phyloP scores from a whole-genome alignment of 352 stramenopile genomes.

The Globisporangium orthogonon region DNA sequence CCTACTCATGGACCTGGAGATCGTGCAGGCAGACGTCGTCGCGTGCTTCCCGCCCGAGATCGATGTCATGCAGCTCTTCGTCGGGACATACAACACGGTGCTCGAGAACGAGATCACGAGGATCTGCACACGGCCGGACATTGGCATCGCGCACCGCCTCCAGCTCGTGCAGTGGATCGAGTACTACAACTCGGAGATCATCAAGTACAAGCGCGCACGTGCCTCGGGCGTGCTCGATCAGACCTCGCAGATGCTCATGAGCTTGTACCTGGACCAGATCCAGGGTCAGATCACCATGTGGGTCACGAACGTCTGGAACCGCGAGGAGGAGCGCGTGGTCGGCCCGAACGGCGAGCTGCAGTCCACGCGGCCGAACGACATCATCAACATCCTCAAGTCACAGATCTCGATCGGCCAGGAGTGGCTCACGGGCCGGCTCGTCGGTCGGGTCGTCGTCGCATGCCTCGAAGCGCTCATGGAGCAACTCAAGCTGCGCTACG shows the following conservation, averaged over 20 bases:
- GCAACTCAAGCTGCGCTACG: slow-evolving; percentile 65
- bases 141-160: slow-evolving; percentile 66
- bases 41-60: slow-evolving; percentile 67
- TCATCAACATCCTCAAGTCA: slow-evolving; percentile 83
- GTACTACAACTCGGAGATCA: slow-evolving; percentile 84
- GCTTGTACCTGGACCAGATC: slow-evolving; percentile 68
- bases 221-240: slow-evolving; percentile 61
- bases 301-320: slow-evolving; percentile 84
- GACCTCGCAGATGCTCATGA: slow-evolving; percentile 71
- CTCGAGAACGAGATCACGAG: slow-evolving; percentile 63
- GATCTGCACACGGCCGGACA: slow-evolving; percentile 47
- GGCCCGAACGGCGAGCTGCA: slow-evolving; percentile 57
- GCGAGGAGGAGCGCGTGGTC: slow-evolving; percentile 61
- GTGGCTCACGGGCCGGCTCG: slow-evolving; percentile 58
- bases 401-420: slow-evolving; percentile 83
- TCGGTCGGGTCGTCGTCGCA: slow-evolving; percentile 61
- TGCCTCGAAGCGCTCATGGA: slow-evolving; percentile 71
- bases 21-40: slow-evolving; percentile 67
- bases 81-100: slow-evolving; percentile 66
- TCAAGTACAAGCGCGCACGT: slow-evolving; percentile 74
- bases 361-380: slow-evolving; percentile 79
- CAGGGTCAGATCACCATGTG: slow-evolving; percentile 74
- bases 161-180: slow-evolving; percentile 87
- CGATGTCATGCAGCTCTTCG: slow-evolving; percentile 77
- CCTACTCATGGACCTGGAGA: slow-evolving; percentile 72